Conservation (phyloP, 2,329 filamentous ascomycete species). For the Aspergillus awamori region DNA sequence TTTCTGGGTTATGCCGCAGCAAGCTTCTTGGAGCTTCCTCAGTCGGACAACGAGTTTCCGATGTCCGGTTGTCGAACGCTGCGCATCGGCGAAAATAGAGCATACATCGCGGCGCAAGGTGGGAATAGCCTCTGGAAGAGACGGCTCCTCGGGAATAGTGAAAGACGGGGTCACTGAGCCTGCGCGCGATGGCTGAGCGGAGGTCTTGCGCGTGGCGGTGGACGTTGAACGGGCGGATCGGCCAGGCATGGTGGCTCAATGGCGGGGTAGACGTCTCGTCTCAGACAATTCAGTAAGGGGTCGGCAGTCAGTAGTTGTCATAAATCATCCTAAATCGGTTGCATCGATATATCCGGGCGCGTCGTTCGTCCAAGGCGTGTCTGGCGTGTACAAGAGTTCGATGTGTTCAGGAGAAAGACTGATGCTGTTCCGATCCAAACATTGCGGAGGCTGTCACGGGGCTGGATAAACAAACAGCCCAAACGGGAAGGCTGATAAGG, state of each 20-base stretch:
- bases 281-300: slow-evolving; percentile 11
- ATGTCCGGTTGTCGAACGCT: slow-evolving; percentile 86
- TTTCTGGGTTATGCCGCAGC: slow-evolving; percentile 60
- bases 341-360: not conserved
- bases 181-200: slow-evolving; percentile 76
- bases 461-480: slow-evolving; percentile 44
- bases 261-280: slow-evolving; percentile 18
- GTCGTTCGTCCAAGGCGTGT: not conserved
- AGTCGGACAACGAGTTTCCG: slow-evolving; percentile 85
- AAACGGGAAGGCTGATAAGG: slow-evolving; percentile 43
- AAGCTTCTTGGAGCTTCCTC: slow-evolving; percentile 87
- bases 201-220: slow-evolving; percentile 42
- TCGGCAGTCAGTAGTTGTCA: slow-evolving; percentile 4
- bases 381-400: not conserved
- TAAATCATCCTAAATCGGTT: slow-evolving; percentile 19
- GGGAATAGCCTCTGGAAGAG: slow-evolving; percentile 43
- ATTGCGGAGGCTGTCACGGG: slow-evolving; percentile 28
- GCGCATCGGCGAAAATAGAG: slow-evolving; percentile 75
- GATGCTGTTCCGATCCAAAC: slow-evolving; percentile 5
- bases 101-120: slow-evolving; percentile 74
- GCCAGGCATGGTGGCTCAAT: slow-evolving; percentile 40
- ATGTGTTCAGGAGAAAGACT: not conserved
- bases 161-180: slow-evolving; percentile 42
- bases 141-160: slow-evolving; percentile 65
- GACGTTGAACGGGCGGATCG: slow-evolving; percentile 44